Percentiles rank a stretch among this genome's conserved stretches.
Conservation (phyloP, 2,329 filamentous ascomycete species). For the Fusarium sp. region DNA sequence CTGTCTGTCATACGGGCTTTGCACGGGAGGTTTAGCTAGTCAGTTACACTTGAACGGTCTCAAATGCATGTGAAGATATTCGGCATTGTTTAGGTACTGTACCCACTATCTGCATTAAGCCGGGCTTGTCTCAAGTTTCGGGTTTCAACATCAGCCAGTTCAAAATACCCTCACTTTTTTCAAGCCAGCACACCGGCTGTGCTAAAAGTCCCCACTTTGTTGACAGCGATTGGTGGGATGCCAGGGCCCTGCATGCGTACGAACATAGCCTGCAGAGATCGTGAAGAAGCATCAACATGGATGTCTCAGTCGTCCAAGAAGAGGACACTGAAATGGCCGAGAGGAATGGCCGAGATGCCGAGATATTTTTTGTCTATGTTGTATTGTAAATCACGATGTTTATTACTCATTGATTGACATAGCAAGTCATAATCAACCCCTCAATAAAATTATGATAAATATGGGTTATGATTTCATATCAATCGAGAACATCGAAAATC, state of each 20-base stretch:
- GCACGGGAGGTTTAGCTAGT: not conserved
- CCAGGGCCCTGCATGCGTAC: conserved; percentile 1
- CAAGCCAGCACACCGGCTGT: conserved; percentile 4
- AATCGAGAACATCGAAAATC: conserved; percentile 7
- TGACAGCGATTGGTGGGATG: not conserved
- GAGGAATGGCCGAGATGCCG: conserved; percentile 26
- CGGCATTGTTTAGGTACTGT: not conserved
- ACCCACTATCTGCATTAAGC: too few relatives aligned
- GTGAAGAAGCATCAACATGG: conserved; percentile 5
- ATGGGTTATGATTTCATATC: conserved; percentile 23
- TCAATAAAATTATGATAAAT: conserved; percentile 6
- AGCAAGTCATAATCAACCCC: conserved; percentile 2
- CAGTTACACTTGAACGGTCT: not conserved
- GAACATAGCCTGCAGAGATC: not conserved
- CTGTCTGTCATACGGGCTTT: not conserved
- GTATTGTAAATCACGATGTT: not conserved
- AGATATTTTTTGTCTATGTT: not conserved
- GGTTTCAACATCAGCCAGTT: conserved; percentile 17
- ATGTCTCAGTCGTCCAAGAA: not conserved
- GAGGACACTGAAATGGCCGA: not conserved
- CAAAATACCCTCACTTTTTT: conserved; percentile 10
- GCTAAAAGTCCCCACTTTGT: not conserved
- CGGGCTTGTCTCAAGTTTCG: not conserved
- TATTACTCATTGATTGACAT: not conserved
- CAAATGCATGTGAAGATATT: not conserved